Percentiles rank a stretch among this genome's conserved stretches.
These are phyloP conservation scores for Annulohypoxylon bovei DNA, from an alignment of 495 filamentous ascomycete genomes.

Conservation along the genomic window DNA sequence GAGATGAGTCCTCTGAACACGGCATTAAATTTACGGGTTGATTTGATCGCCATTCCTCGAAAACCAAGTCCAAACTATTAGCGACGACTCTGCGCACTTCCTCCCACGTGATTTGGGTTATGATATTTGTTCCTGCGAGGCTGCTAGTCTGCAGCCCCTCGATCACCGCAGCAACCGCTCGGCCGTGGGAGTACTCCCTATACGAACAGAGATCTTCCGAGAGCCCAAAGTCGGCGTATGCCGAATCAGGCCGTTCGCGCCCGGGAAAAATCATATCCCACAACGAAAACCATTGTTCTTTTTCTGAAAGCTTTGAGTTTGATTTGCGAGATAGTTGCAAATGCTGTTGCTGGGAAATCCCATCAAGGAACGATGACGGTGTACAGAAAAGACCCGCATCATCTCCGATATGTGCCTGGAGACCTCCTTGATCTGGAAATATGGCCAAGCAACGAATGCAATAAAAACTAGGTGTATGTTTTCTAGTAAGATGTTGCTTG, in stretches of 20 bases:
- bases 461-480: constrained; percentile 38
- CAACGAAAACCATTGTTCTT: constrained; percentile 38
- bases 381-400: constrained; percentile 9
- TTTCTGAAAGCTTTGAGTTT: background rate
- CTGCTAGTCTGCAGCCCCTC: background rate
- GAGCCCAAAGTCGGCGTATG: constrained; percentile 29
- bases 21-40: background rate
- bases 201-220: constrained; percentile 29
- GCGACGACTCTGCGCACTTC: background rate
- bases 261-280: constrained; percentile 40
- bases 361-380: background rate
- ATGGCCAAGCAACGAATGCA: constrained; percentile 28
- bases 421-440: constrained; percentile 10
- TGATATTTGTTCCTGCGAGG: background rate
- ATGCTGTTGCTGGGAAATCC: constrained; percentile 24
- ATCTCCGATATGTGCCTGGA: constrained; percentile 11
- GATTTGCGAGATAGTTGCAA: constrained; percentile 23
- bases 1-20: background rate
- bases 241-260: constrained; percentile 9
- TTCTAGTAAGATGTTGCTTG: constrained; percentile 33
- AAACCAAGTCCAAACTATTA: background rate
- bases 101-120: background rate
- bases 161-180: background rate
- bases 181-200: constrained; percentile 13
- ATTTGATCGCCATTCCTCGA: background rate